Conservation (phyloP, 345 rosid genomes). For the Triadica sebifera region DNA sequence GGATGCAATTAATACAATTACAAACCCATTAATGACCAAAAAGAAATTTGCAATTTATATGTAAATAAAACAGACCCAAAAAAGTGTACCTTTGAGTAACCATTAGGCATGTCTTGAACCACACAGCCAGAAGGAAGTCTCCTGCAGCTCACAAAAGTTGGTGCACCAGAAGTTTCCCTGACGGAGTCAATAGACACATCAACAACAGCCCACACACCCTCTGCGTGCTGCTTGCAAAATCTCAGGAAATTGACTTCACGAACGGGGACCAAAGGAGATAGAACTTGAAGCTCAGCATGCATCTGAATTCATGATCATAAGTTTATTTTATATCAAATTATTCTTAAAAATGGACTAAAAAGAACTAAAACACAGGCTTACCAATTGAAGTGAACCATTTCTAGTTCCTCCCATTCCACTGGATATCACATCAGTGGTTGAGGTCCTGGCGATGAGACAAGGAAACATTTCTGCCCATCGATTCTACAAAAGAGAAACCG, state of each 20-base stretch:
- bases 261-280: slow-evolving; percentile 93
- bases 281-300: slow-evolving; percentile 86
- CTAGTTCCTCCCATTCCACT: slow-evolving; percentile 91
- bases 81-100: slow-evolving; percentile 76
- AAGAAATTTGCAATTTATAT: slow-evolving; percentile 58
- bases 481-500: slow-evolving; percentile 38
- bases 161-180: slow-evolving; percentile 50
- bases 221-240: slow-evolving; percentile 91
- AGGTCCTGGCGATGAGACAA: slow-evolving; percentile 67
- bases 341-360: slow-evolving; percentile 41
- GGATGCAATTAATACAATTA: slow-evolving; percentile 23
- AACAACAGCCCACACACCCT: slow-evolving; percentile 92
- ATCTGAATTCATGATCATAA: slow-evolving; percentile 49
- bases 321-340: slow-evolving; percentile 14
- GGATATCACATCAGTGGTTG: slow-evolving; percentile 74
- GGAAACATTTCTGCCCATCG: slow-evolving; percentile 99
- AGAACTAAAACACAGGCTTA: slow-evolving; percentile 16
- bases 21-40: slow-evolving; percentile 32
- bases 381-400: slow-evolving; percentile 92
- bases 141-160: slow-evolving; percentile 51
- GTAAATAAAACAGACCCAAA: slow-evolving; percentile 86
- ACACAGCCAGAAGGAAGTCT: slow-evolving; percentile 98
- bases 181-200: slow-evolving; percentile 79
- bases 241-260: slow-evolving; percentile 82
- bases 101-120: slow-evolving; percentile 93